A percentile compares a stretch with the other conserved stretches of the same genome.
Conservation (phyloP, 495 filamentous ascomycete genomes). For the Penicillium cosmopolitanum region DNA sequence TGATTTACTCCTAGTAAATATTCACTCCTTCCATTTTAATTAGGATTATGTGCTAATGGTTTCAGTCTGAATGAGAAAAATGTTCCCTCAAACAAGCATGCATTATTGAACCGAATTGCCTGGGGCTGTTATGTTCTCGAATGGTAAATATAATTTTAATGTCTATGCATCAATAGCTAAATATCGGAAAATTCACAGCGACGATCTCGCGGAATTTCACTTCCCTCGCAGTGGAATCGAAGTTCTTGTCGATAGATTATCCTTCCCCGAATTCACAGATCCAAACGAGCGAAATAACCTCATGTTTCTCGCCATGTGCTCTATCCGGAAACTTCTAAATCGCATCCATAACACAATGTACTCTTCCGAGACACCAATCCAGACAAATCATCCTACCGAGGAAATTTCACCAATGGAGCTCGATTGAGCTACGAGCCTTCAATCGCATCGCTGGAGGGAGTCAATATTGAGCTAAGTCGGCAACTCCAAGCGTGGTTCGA, state of each 20-base stretch:
- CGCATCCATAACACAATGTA: conserved; percentile 25
- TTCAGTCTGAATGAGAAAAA: conserved; percentile 15
- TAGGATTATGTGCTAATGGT: too few relatives aligned
- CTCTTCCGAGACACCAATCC: conserved; percentile 10
- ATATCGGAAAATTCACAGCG: conserved; percentile 7
- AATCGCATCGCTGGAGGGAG: conserved; percentile 17
- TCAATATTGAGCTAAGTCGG: conserved; percentile 21
- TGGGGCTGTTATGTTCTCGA: conserved; percentile 29
- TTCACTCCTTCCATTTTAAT: neutral
- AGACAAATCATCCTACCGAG: neutral
- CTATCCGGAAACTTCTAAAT: conserved; percentile 25
- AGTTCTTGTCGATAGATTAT: conserved; percentile 17
- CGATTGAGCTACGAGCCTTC: conserved; percentile 8
- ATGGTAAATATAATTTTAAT: conserved; percentile 11
- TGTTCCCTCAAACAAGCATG: conserved; percentile 8
- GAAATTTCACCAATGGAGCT: neutral
- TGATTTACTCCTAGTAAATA: conserved; percentile 18
- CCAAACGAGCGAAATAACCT: conserved; percentile 10
- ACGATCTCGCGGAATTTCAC: conserved; percentile 27
- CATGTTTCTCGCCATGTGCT: conserved; percentile 28
- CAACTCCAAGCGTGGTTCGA: conserved; percentile 23
- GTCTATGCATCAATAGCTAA: neutral
- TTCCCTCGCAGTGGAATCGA: conserved; percentile 26
- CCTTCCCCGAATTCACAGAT: conserved; percentile 18
- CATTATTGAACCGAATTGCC: conserved; percentile 16